These are phyloP conservation scores for Strobilomyces confusus DNA, from an alignment of 768 basidiomycete genomes.

Conservation along the genomic window DNA sequence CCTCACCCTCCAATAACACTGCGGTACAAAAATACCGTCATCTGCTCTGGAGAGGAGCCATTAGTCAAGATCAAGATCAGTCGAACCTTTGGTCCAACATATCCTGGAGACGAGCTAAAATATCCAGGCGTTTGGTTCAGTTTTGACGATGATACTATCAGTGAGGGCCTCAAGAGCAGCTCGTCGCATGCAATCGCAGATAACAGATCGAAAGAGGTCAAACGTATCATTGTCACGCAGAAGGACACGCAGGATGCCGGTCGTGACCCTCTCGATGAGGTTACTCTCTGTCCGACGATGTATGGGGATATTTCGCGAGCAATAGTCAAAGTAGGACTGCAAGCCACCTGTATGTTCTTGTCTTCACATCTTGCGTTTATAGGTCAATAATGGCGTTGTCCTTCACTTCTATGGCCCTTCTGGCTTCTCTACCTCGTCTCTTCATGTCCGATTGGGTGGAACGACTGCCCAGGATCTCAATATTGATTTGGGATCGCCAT, in stretches of 20 bases:
- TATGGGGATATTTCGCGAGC: constrained; percentile 65
- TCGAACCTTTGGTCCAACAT: constrained; percentile 78
- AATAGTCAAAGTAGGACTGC: constrained; percentile 54
- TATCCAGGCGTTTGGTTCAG: constrained; percentile 85
- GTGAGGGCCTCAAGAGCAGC: constrained; percentile 50
- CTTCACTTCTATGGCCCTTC: constrained; percentile 62
- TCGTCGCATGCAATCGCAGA: constrained; percentile 37
- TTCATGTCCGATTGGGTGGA: constrained; percentile 63
- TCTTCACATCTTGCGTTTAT: neutral
- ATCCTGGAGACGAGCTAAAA: constrained; percentile 68
- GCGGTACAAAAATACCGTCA: constrained; percentile 59
- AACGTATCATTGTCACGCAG: constrained; percentile 68
- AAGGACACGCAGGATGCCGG: constrained; percentile 53
- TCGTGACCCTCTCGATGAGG: constrained; percentile 71
- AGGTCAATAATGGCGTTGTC: constrained; percentile 74
- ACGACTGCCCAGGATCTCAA: constrained; percentile 82
- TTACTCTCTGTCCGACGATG: constrained; percentile 62
- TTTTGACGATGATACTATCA: constrained; percentile 70
- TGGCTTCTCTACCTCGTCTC: constrained; percentile 32
- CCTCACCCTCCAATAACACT: constrained; percentile 63
- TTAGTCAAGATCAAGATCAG: constrained; percentile 64
- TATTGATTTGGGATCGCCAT: constrained; percentile 75
- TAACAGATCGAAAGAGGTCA: constrained; percentile 72
- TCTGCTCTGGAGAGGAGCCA: constrained; percentile 59
- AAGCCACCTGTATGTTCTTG: neutral